A percentile compares a stretch with the other conserved stretches of the same genome.
Evolutionary conservation across 2,329 filamentous ascomycete genomes (phyloP).

Genomic region (Tolypocladium cylindrosporum): DNA sequence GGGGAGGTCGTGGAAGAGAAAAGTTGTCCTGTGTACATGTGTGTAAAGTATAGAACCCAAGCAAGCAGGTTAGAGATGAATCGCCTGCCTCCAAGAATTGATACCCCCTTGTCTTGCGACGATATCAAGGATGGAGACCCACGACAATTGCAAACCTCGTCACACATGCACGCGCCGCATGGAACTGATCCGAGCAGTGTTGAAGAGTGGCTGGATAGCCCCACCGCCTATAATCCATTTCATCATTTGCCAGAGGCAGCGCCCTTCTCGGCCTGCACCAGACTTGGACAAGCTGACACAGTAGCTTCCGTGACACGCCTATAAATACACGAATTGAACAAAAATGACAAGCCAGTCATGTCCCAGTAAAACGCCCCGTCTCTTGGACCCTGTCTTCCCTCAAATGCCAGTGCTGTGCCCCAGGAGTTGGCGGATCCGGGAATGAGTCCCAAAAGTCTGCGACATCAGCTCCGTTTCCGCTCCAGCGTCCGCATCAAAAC

Average conservation of each 20-base stretch:
- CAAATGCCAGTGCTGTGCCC: background rate
- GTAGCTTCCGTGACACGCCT: background rate
- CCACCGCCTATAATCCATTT: background rate
- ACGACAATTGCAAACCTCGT: background rate
- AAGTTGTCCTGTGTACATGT: background rate
- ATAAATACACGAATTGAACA: slow-evolving; percentile 1
- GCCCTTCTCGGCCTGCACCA: background rate
- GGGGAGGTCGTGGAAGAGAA: background rate
- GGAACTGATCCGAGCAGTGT: background rate
- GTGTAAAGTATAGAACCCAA: background rate
- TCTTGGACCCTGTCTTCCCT: background rate
- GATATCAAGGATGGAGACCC: background rate
- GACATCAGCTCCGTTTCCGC: background rate
- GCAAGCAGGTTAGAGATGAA: background rate
- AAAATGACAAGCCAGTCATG: slow-evolving; percentile 1
- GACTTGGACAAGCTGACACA: background rate
- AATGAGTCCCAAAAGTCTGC: background rate
- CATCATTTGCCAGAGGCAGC: background rate
- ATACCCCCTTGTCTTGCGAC: background rate
- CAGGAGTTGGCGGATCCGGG: background rate
- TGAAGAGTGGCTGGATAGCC: background rate
- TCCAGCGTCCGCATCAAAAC: background rate
- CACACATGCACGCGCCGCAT: background rate
- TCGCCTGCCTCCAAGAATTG: background rate
- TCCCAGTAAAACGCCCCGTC: background rate